Evolutionary conservation across 176 grass and related monocot species (phyloP).

Genomic region (Oryza rufipogon): DNA sequence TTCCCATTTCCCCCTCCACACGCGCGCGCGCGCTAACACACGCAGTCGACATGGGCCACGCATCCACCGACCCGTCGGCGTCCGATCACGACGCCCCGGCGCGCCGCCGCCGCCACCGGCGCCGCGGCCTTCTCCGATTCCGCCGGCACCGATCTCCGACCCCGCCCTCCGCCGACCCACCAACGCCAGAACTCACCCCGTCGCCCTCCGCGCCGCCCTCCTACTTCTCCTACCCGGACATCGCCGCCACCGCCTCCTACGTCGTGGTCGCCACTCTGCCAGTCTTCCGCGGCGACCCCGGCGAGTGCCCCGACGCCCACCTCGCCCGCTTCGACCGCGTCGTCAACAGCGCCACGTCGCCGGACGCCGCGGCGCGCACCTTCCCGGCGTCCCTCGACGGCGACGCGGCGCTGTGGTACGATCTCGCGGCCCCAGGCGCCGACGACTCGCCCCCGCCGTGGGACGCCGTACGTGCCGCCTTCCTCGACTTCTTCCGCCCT

Average conservation of each 20-base stretch:
- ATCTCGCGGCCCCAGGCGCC: not conserved
- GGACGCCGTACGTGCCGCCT: constrained; percentile 51
- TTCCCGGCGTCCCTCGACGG: constrained; percentile 65
- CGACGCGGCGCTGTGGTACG: constrained; percentile 68
- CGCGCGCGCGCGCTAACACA: not conserved
- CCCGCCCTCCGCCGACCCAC: constrained; percentile 2
- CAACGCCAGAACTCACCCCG: constrained; percentile 28
- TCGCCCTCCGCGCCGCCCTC: constrained; percentile 9
- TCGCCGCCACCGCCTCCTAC: constrained; percentile 19
- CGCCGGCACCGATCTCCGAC: constrained; percentile 11
- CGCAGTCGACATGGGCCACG: constrained; percentile 35
- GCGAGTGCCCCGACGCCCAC: constrained; percentile 63
- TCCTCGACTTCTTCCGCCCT: constrained; percentile 59
- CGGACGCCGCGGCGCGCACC: constrained; percentile 49
- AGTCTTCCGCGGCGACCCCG: constrained; percentile 63
- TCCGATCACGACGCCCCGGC: constrained; percentile 8
- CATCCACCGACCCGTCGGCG: constrained; percentile 17
- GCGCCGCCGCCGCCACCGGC: constrained; percentile 9
- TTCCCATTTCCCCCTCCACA: not conserved
- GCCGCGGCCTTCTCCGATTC: not conserved
- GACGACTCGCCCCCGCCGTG: constrained; percentile 23
- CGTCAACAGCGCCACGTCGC: constrained; percentile 44
- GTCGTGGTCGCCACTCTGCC: constrained; percentile 43
- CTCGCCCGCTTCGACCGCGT: constrained; percentile 60
- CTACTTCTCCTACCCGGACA: constrained; percentile 14